Conservation (phyloP, 2,329 filamentous ascomycete species). For the Fusarium sp. region DNA sequence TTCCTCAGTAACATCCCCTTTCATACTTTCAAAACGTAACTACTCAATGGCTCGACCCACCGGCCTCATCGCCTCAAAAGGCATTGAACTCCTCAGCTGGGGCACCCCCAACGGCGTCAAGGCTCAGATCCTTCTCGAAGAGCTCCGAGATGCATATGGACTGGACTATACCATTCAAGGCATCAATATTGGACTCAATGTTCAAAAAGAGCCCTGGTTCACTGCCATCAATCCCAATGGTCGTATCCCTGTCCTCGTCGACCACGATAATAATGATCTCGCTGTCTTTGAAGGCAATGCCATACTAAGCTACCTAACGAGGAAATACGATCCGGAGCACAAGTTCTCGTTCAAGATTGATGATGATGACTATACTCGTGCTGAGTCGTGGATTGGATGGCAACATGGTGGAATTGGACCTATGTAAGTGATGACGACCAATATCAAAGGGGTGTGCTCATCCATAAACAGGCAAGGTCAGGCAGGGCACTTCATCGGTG, state of each 20-base stretch:
- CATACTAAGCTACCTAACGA: constrained; percentile 79
- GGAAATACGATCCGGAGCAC: constrained; percentile 75
- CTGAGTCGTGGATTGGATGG: constrained; percentile 70
- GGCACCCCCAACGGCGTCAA: constrained; percentile 69
- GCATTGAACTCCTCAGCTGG: constrained; percentile 74
- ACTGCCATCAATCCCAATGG: constrained; percentile 73
- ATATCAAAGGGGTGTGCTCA: neutral
- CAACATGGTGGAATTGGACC: constrained; percentile 82
- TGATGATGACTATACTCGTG: constrained; percentile 52
- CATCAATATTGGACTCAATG: constrained; percentile 71
- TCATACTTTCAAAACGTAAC: neutral
- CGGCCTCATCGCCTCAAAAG: constrained; percentile 70
- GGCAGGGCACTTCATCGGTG: constrained; percentile 78
- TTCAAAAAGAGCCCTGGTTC: constrained; percentile 77
- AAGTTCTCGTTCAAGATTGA: constrained; percentile 56
- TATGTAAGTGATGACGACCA: constrained; percentile 52
- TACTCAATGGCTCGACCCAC: constrained; percentile 54
- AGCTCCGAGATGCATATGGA: constrained; percentile 74
- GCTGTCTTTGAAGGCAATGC: constrained; percentile 80
- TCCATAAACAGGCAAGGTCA: constrained; percentile 73
- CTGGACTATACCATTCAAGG: constrained; percentile 69
- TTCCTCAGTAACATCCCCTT: neutral
- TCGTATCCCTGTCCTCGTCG: constrained; percentile 73
- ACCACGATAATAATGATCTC: constrained; percentile 72
- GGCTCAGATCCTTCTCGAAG: constrained; percentile 71